A percentile compares a stretch with the other conserved stretches of the same genome.
Evolutionary conservation across 345 rosid species (phyloP).

Genomic region (Lepidium sativum): DNA sequence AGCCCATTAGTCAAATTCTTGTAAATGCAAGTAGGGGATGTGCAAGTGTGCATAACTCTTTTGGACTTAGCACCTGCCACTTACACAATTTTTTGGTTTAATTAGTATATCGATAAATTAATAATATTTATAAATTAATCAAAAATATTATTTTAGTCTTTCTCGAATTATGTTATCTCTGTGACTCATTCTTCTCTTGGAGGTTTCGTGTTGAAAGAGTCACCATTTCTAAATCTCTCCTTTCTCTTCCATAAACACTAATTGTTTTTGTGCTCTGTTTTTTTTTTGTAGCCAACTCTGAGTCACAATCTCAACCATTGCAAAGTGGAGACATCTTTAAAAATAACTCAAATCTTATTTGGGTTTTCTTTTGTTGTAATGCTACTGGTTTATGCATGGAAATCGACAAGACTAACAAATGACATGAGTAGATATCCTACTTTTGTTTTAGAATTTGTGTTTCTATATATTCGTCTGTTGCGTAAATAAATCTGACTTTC

Average conservation of each 20-base stretch:
- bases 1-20: too few species aligned
- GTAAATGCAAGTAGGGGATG: too few species aligned
- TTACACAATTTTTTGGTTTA: too few species aligned
- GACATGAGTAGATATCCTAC: conserved; percentile 31
- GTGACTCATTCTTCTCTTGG: conserved; percentile 15
- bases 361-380: conserved; percentile 6
- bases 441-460: conserved; percentile 25
- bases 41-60: too few species aligned
- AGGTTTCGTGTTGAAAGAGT: conserved; percentile 32
- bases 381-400: conserved; percentile 6
- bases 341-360: background rate
- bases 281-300: conserved; percentile 1
- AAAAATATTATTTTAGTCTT: too few species aligned
- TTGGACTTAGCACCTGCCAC: too few species aligned
- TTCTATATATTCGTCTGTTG: conserved; percentile 33
- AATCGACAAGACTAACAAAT: background rate
- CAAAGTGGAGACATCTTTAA: background rate
- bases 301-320: conserved; percentile 22
- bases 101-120: too few species aligned
- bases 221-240: conserved; percentile 10
- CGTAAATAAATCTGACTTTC: conserved; percentile 17
- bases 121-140: too few species aligned
- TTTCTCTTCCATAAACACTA: conserved; percentile 8
- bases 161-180: background rate
- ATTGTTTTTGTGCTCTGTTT: background rate